Evolutionary conservation across 2,329 filamentous ascomycete genomes (phyloP).

Genomic region (Ophiocordyceps sinensis): DNA sequence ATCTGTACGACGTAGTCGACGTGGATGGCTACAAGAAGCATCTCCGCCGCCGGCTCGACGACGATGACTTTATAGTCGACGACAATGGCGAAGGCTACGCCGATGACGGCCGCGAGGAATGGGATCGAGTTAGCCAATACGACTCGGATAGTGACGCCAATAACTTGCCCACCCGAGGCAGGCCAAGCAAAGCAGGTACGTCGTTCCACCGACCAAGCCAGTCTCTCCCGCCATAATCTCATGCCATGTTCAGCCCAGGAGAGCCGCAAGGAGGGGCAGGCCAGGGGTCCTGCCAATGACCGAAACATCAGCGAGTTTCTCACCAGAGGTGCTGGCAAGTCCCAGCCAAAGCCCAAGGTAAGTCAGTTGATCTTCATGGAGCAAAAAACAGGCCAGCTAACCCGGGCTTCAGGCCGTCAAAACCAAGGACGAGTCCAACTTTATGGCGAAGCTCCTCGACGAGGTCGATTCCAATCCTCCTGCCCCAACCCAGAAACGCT

Average conservation of each 20-base stretch:
- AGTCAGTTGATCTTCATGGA: not conserved
- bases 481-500: constrained; percentile 39
- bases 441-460: constrained; percentile 69
- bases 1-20: constrained; percentile 90
- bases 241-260: constrained; percentile 50
- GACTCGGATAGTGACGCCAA: constrained; percentile 57
- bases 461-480: constrained; percentile 70
- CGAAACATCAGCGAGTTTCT: constrained; percentile 93
- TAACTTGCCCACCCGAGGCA: constrained; percentile 24
- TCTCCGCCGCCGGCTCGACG: constrained; percentile 72
- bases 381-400: constrained; percentile 1
- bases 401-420: constrained; percentile 44
- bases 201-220: not conserved
- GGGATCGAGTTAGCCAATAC: constrained; percentile 59
- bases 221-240: not conserved
- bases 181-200: constrained; percentile 35
- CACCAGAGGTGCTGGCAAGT: constrained; percentile 53
- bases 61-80: constrained; percentile 97
- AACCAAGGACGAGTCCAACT: constrained; percentile 78
- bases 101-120: constrained; percentile 90
- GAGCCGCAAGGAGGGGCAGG: constrained; percentile 74
- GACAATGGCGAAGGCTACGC: constrained; percentile 96
- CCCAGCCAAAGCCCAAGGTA: constrained; percentile 70
- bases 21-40: constrained; percentile 97
- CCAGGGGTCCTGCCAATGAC: constrained; percentile 75